Conservation (phyloP, 495 filamentous ascomycete species). For the Parmelia sp. region DNA sequence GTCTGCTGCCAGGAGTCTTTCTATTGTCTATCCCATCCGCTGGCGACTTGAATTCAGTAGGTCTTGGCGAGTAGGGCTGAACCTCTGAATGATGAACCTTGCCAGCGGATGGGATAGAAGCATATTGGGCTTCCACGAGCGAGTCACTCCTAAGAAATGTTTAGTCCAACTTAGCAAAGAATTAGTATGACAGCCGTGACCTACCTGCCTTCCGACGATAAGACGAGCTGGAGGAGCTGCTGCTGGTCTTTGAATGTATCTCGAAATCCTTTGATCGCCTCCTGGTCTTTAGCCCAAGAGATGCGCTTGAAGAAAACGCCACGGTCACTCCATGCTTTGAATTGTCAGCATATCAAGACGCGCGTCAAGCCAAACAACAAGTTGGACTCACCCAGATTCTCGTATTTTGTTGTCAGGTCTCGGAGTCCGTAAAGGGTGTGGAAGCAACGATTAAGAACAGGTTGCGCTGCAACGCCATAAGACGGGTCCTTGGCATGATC, state of each 20-base stretch:
- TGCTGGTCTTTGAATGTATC: slow-evolving; percentile 13
- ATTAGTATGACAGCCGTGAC: not conserved
- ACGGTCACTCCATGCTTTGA: slow-evolving; percentile 18
- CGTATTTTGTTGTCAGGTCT: slow-evolving; percentile 16
- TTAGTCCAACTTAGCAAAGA: not conserved
- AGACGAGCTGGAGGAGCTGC: slow-evolving; percentile 13
- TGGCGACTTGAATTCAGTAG: too few species aligned
- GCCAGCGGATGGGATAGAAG: too few species aligned
- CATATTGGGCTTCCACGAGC: not conserved
- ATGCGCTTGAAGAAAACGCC: slow-evolving; percentile 16
- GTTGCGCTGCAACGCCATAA: not conserved
- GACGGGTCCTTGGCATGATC: not conserved
- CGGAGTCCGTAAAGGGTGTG: slow-evolving; percentile 9
- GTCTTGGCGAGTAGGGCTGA: too few species aligned
- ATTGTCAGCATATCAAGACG: slow-evolving; percentile 1
- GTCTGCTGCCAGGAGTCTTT: not conserved
- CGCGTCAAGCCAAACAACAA: not conserved
- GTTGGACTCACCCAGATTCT: slow-evolving; percentile 17
- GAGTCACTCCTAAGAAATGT: not conserved
- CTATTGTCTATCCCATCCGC: not conserved
- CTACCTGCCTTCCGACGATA: slow-evolving; percentile 20
- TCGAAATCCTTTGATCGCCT: slow-evolving; percentile 12
- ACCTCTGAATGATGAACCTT: too few species aligned
- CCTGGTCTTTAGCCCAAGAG: slow-evolving; percentile 16
- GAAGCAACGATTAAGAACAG: slow-evolving; percentile 11